Evolutionary conservation across 1,139 yeast genomes (phyloP), one percentile per base, ranked within the genome.

Genomic region (Pichia sp.): DNA sequence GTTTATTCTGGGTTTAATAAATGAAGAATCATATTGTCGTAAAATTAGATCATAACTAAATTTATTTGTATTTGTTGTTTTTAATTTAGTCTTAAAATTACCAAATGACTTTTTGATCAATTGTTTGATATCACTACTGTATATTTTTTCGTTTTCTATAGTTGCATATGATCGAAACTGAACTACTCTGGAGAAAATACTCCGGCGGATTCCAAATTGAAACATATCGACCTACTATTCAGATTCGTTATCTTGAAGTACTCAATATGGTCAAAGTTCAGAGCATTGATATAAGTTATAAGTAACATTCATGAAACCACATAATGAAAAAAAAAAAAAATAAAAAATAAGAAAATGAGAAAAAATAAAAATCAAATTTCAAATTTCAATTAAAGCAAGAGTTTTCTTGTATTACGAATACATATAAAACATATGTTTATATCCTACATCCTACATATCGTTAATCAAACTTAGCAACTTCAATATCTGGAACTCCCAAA

Each of bases 401-500:
- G 18, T 18, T 18, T 18, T 18, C 18, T 18, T 18, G 18, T 18
- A 18, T 18, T 18, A 18, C 18, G 18, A 18, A 18, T 18, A 18
- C 18, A 18, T 18, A 18, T 18, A 18, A 18, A 18, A 18, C 18
- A 18, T 18, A 18, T 18, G 18, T 18, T 18, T 18, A 18, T 18
- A 18, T 18, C 18, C 18, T 18, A 18, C 18, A 18, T 18, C 18
- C 18, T 18, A 18, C 18, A 18, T 18, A 18, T 18, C 18, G 18
- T 43, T 34, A 52, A 38, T 53, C 55, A 42, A 46, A 44, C 10
- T 53, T 53, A 6, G 53, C 42, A 5, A 39, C 48, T 6, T 47
- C 50, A 2, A 40, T 32, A 27, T 43, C 48, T 1, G 57, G 52
- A n/a, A 52, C 27, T 18, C 56, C 58, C 3, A 56, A 39, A 7